Evolutionary conservation across 2,329 filamentous ascomycete genomes (phyloP).

Genomic region (Aureobasidium pullulans): DNA sequence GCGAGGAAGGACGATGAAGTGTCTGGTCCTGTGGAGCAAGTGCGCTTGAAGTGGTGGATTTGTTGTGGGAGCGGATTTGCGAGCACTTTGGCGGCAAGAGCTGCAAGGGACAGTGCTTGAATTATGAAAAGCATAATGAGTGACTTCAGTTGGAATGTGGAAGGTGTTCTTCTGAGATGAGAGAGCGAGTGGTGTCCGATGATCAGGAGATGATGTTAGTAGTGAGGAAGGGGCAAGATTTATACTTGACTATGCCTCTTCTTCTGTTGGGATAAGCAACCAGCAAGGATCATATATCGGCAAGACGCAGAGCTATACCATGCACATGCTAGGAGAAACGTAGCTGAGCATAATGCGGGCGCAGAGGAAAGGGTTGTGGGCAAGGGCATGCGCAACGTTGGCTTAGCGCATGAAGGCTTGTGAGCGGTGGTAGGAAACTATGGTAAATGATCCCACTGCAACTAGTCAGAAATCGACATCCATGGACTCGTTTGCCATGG

Average conservation of each 20-base stretch:
- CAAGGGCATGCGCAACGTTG: neutral
- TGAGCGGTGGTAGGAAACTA: neutral
- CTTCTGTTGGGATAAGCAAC: neutral
- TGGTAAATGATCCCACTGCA: too few species aligned
- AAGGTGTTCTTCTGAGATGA: too few species aligned
- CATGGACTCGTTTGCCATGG: too few species aligned
- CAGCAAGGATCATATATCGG: neutral
- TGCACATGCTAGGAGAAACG: neutral
- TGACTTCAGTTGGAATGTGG: neutral
- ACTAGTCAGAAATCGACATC: too few species aligned
- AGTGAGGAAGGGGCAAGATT: neutral
- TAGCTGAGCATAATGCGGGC: neutral
- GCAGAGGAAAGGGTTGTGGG: neutral
- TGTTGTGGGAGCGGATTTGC: neutral
- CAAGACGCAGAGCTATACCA: neutral
- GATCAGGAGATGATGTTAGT: too few species aligned
- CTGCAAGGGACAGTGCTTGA: neutral
- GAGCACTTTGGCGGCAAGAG: neutral
- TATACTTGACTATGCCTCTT: neutral
- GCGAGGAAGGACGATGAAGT: conserved; percentile 16
- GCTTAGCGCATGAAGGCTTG: neutral
- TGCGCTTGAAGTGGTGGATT: neutral
- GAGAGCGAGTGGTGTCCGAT: neutral
- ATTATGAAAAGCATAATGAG: neutral
- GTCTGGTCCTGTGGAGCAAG: conserved; percentile 11